Conservation (phyloP, 176 grass and related monocot species). For the Aegilops speltoides region DNA sequence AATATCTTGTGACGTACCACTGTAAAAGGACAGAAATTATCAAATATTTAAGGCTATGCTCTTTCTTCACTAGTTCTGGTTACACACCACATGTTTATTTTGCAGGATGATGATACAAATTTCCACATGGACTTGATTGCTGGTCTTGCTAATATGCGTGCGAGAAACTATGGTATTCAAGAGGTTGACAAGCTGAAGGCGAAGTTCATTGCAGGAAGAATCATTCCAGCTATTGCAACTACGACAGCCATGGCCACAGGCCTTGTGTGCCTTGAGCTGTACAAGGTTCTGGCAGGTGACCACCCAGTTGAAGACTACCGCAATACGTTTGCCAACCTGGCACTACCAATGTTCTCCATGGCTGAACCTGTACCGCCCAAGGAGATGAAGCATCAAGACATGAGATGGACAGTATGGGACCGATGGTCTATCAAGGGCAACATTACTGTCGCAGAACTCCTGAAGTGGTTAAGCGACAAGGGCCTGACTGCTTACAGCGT, state of each 20-base stretch:
- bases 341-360: slow-evolving; percentile 64
- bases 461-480: slow-evolving; percentile 63
- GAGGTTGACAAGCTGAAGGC: slow-evolving; percentile 78
- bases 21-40: slow-evolving; percentile 25
- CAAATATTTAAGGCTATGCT: not conserved
- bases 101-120: slow-evolving; percentile 84
- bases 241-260: slow-evolving; percentile 88
- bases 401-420: slow-evolving; percentile 79
- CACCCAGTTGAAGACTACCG: slow-evolving; percentile 67
- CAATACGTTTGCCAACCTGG: slow-evolving; percentile 78
- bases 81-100: slow-evolving; percentile 9
- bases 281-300: slow-evolving; percentile 70
- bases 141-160: slow-evolving; percentile 82
- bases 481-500: slow-evolving; percentile 73
- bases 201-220: slow-evolving; percentile 78
- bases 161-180: slow-evolving; percentile 74
- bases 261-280: slow-evolving; percentile 84
- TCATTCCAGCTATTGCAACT: slow-evolving; percentile 74
- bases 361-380: slow-evolving; percentile 62
- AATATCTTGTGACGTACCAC: not conserved
- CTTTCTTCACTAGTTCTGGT: slow-evolving; percentile 20
- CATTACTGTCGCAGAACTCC: slow-evolving; percentile 55
- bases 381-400: slow-evolving; percentile 53
- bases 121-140: slow-evolving; percentile 82
- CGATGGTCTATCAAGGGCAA: slow-evolving; percentile 72